These are phyloP conservation scores for Lachnellula hyalina DNA, from an alignment of 2,329 filamentous ascomycete species.

Conservation along the genomic window DNA sequence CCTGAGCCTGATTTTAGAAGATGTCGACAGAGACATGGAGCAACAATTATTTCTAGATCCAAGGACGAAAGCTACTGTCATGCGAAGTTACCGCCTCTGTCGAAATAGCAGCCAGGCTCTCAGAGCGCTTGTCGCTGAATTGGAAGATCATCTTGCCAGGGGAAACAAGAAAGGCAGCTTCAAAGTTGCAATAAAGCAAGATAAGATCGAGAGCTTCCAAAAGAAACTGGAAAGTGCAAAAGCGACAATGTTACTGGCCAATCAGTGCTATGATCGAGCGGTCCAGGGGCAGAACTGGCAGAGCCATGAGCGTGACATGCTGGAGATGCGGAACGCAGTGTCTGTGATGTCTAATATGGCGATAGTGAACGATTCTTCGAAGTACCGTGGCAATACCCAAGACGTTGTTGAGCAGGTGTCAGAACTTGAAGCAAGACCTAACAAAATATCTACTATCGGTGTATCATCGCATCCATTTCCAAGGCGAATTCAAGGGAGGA, in stretches of 20 bases:
- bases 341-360: neutral
- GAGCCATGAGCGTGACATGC: constrained; percentile 3
- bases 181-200: constrained; percentile 5
- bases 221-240: constrained; percentile 8
- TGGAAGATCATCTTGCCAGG: neutral
- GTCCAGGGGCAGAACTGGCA: constrained; percentile 8
- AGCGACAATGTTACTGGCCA: constrained; percentile 5
- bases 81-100: constrained; percentile 1
- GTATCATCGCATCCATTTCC: neutral
- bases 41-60: neutral
- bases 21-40: constrained; percentile 2
- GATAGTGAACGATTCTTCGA: neutral
- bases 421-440: neutral
- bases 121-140: neutral
- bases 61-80: neutral
- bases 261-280: constrained; percentile 6
- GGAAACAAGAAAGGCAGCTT: neutral
- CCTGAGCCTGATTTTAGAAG: constrained; percentile 5
- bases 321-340: neutral
- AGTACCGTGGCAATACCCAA: neutral
- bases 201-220: neutral
- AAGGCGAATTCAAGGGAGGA: neutral
- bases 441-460: neutral
- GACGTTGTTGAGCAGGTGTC: neutral
- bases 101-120: neutral